A percentile compares a stretch with the other conserved stretches of the same genome.
phyloP scores from a whole-genome alignment of 2,329 filamentous ascomycete species.

The Claviceps maximensis region DNA sequence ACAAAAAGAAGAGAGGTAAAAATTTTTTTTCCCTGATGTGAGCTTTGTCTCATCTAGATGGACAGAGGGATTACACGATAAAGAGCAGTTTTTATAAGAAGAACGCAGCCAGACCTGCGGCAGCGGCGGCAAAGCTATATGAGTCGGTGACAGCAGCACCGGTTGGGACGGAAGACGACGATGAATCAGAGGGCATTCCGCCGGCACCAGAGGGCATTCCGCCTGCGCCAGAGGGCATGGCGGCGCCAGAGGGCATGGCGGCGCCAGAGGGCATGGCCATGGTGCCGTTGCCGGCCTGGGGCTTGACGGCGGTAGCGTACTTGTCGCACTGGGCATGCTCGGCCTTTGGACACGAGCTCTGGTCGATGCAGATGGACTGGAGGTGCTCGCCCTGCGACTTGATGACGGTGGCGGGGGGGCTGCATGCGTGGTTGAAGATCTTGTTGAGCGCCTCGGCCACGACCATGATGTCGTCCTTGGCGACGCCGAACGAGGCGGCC shows the following conservation, averaged over 20 bases:
- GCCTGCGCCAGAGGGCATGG: too few species aligned
- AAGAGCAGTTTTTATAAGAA: background rate
- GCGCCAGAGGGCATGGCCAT: background rate
- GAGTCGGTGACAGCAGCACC: conserved; percentile 14
- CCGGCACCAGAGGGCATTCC: conserved; percentile 6
- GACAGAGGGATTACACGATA: too few species aligned
- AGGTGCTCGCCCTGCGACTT: conserved; percentile 30
- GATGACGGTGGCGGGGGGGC: conserved; percentile 30
- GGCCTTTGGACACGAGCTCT: conserved; percentile 30
- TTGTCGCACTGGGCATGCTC: conserved; percentile 29
- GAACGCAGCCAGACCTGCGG: conserved; percentile 17
- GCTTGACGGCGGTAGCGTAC: conserved; percentile 23
- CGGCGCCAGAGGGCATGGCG: too few species aligned
- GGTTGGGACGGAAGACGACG: conserved; percentile 7
- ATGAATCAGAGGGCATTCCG: background rate
- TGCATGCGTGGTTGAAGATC: conserved; percentile 40
- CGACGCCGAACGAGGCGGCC: conserved; percentile 44
- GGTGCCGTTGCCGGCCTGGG: conserved; percentile 8
- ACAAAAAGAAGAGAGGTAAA: too few species aligned
- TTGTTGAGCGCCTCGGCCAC: conserved; percentile 35
- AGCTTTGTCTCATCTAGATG: too few species aligned
- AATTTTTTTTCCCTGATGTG: too few species aligned
- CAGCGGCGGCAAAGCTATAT: conserved; percentile 15
- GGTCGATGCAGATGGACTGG: conserved; percentile 42
- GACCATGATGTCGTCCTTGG: conserved; percentile 33